phyloP scores from a whole-genome alignment of 176 grass and related monocot genomes.

The Microstegium vimineum region DNA sequence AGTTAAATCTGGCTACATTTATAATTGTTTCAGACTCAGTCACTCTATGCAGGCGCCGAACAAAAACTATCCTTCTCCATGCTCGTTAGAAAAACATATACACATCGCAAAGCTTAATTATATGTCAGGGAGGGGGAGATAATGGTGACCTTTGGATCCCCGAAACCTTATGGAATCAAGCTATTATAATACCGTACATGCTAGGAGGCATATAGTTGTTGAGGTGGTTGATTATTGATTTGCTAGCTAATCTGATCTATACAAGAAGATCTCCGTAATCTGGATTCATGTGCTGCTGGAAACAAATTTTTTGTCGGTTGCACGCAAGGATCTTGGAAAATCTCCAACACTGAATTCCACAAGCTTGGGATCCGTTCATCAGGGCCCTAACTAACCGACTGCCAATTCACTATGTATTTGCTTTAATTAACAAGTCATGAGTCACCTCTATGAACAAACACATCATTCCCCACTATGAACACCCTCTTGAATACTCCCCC shows the following conservation, averaged over 20 bases:
- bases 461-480: too few relatives aligned
- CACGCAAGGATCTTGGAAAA: background rate
- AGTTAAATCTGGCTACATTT: too few relatives aligned
- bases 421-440: too few relatives aligned
- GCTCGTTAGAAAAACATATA: background rate
- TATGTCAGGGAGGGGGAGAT: background rate
- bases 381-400: too few relatives aligned
- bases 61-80: background rate
- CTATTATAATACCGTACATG: background rate
- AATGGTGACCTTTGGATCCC: slow-evolving; percentile 16
- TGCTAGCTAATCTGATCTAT: background rate
- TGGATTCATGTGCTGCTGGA: background rate
- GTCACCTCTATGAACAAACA: too few relatives aligned
- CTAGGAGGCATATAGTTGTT: background rate
- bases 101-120: background rate
- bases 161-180: background rate
- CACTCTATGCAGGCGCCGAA: background rate
- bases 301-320: slow-evolving; percentile 6
- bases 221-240: slow-evolving; percentile 6
- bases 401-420: too few relatives aligned
- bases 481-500: too few relatives aligned
- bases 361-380: background rate
- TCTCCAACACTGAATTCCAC: background rate
- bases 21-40: background rate
- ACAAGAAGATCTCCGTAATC: slow-evolving; percentile 30